A percentile compares a stretch with the other conserved stretches of the same genome.
These are phyloP conservation scores for Aspergillus nidulans DNA, from an alignment of 495 filamentous ascomycete species.

Conservation along the genomic window DNA sequence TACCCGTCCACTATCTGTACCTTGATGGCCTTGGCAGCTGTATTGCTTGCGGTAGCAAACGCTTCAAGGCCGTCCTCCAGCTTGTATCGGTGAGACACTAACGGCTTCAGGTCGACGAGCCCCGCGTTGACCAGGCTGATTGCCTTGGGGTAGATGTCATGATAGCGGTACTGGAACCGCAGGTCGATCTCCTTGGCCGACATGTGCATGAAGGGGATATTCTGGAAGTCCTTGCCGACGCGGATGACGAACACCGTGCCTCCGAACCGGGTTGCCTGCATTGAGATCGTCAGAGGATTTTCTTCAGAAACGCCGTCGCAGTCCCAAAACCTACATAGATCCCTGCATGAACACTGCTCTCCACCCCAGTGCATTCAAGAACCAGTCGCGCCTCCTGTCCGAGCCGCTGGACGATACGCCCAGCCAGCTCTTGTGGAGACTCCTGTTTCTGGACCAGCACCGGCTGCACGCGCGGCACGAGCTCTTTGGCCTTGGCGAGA, in stretches of 20 bases:
- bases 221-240: conserved; percentile 52
- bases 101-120: conserved; percentile 46
- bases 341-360: conserved; percentile 48
- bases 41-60: conserved; percentile 19
- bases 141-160: conserved; percentile 52
- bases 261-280: conserved; percentile 43
- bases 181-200: conserved; percentile 54
- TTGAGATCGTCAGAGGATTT: conserved; percentile 15
- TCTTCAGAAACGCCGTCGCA: not conserved
- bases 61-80: conserved; percentile 18
- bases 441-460: conserved; percentile 37
- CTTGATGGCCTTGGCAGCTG: conserved; percentile 15
- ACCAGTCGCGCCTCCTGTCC: conserved; percentile 43
- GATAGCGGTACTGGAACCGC: conserved; percentile 53
- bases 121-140: conserved; percentile 36
- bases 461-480: conserved; percentile 46
- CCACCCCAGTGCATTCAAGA: conserved; percentile 56
- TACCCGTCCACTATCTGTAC: conserved; percentile 25
- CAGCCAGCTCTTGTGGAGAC: conserved; percentile 36
- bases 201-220: conserved; percentile 58
- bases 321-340: conserved; percentile 15
- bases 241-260: conserved; percentile 56
- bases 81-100: conserved; percentile 57
- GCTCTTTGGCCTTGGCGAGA: conserved; percentile 49
- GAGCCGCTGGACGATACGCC: conserved; percentile 29